Base-by-base conservation (phyloP, 495 filamentous ascomycete species). In the Daldinia caldariorum region DNA sequence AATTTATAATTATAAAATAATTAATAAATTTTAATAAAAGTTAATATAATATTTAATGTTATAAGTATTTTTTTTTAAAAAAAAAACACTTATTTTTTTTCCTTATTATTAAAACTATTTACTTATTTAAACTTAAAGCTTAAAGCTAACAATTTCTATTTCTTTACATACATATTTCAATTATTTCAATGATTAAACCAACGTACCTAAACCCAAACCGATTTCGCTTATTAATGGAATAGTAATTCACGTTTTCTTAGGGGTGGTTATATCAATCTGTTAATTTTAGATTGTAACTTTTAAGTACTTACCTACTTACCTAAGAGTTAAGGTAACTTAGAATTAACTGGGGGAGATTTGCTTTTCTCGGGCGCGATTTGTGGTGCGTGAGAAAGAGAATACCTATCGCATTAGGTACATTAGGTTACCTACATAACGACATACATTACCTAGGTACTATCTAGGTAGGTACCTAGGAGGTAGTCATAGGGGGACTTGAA, bases 371-470 rank as follows among this genome's bases (percentile, higher is more conserved):
- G 43, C 43, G 43, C 43, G 43, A 47, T 47, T 47, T 47, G 43
- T 47, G 16, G 16, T 47, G 18, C 0, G 43, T 47, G 18, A 47
- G 18, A 47, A 6, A 35, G 9, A 35, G 3, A n/a, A n/a, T n/a
- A n/a, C 32, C 32, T 35, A 47, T 47, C 43, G 49, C 22, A 32
- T 18, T 26, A n/a, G 10, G 26, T 53, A 31, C 22, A 0, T 35
- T 51, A 51, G 29, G 1, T 53, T 53, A 51, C 45, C 7, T 53
- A 62, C 34, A n/a, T 38, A 39, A 39, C 22, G 49, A 16, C 26
- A 53, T 32, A n/a, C n/a, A n/a, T n/a, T n/a, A n/a, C n/a, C n/a
- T n/a, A n/a, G n/a, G n/a, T n/a, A n/a, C n/a, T n/a, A n/a, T n/a
- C n/a, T n/a, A n/a, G n/a, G n/a, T n/a, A n/a, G n/a, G n/a, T n/a